These are phyloP conservation scores for Termitomyces eurrhizus DNA, from an alignment of 768 basidiomycete species.

Conservation along the genomic window DNA sequence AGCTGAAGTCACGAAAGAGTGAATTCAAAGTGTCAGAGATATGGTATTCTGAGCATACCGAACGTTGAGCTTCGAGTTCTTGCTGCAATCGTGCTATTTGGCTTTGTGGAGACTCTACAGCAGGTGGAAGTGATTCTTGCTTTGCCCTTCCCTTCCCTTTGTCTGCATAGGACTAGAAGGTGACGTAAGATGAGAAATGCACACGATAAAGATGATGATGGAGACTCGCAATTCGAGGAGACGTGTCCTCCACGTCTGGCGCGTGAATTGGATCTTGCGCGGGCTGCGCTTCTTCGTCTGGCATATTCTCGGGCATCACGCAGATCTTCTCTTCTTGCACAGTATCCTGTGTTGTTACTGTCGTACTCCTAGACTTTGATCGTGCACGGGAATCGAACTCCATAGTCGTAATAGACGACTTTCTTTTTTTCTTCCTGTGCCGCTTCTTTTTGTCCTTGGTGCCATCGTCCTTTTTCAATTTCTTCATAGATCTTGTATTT, in stretches of 20 bases:
- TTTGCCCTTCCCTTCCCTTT: too few species aligned
- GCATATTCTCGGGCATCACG: neutral
- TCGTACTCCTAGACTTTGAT: constrained; percentile 15
- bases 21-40: too few species aligned
- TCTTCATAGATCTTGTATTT: constrained; percentile 24
- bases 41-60: too few species aligned
- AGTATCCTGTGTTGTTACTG: constrained; percentile 12
- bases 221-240: too few species aligned
- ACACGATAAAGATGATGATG: too few species aligned
- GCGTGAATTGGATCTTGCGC: too few species aligned
- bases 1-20: too few species aligned
- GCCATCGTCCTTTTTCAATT: constrained; percentile 24
- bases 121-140: too few species aligned
- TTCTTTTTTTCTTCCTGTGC: constrained; percentile 31
- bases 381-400: constrained; percentile 10
- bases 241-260: too few species aligned
- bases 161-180: neutral
- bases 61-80: too few species aligned
- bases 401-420: constrained; percentile 23
- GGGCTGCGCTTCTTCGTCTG: neutral
- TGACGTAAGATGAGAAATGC: too few species aligned
- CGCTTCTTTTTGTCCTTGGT: constrained; percentile 35
- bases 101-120: neutral
- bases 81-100: too few species aligned
- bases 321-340: neutral